Conservation (phyloP, 2,329 filamentous ascomycete genomes). For the Xylariomycetidae sp. region DNA sequence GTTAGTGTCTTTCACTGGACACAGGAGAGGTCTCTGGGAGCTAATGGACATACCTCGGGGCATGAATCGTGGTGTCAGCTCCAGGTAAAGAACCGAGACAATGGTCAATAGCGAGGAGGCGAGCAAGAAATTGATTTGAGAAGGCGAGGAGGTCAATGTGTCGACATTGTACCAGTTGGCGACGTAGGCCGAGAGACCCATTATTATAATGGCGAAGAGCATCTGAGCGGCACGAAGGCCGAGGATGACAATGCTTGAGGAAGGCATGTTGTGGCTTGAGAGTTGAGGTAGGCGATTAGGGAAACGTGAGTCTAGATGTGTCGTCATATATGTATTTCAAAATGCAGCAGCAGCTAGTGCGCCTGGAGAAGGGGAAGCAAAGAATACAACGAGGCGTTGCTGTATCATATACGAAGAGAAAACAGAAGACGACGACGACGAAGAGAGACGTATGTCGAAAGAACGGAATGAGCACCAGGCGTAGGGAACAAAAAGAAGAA, state of each 20-base stretch:
- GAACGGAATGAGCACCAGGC: constrained; percentile 20
- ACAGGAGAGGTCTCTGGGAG: neutral
- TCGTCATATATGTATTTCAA: constrained; percentile 24
- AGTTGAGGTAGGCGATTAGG: constrained; percentile 18
- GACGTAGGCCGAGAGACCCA: constrained; percentile 48
- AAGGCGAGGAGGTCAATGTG: constrained; percentile 50
- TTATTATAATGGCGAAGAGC: constrained; percentile 39
- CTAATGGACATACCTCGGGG: constrained; percentile 31
- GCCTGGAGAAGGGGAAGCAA: constrained; percentile 6
- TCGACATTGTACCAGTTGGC: constrained; percentile 55
- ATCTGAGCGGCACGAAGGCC: constrained; percentile 42
- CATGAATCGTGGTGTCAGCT: constrained; percentile 41
- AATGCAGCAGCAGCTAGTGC: constrained; percentile 14
- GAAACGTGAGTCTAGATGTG: constrained; percentile 23
- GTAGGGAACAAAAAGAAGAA: constrained; percentile 8
- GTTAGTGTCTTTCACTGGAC: constrained; percentile 1
- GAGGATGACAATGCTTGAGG: constrained; percentile 31
- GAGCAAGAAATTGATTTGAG: constrained; percentile 54
- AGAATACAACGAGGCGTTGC: too few relatives aligned
- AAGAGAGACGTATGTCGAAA: constrained; percentile 10
- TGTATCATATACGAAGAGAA: too few relatives aligned
- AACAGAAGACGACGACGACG: constrained; percentile 3
- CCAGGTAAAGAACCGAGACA: constrained; percentile 50
- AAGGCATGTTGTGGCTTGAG: constrained; percentile 31
- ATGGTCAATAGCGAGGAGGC: constrained; percentile 51